Percentiles rank a stretch among this genome's conserved stretches.
Evolutionary conservation across 2,329 filamentous ascomycete species (phyloP).

Genomic region (Fusarium sp.): DNA sequence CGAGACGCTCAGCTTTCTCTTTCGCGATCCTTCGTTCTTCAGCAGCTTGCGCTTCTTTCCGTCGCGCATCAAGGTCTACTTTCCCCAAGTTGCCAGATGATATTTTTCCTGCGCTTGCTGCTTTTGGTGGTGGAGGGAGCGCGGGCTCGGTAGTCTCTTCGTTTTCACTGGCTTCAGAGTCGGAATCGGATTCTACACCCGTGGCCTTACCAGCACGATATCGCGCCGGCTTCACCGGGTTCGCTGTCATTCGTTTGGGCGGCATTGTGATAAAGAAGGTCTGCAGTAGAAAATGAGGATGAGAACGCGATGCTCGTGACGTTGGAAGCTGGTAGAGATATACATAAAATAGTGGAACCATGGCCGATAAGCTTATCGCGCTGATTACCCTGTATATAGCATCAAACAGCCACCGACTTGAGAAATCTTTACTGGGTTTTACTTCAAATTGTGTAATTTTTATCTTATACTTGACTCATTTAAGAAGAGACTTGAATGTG

Average conservation of each 20-base stretch:
- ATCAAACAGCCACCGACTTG: neutral
- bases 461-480: neutral
- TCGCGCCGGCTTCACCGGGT: slow-evolving; percentile 82
- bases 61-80: slow-evolving; percentile 63
- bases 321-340: slow-evolving; percentile 27
- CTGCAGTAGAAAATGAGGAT: slow-evolving; percentile 1
- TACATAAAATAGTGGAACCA: slow-evolving; percentile 36
- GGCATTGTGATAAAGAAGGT: slow-evolving; percentile 61
- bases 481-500: too few relatives aligned
- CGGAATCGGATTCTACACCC: slow-evolving; percentile 66
- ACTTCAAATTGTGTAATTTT: neutral
- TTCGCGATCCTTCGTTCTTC: slow-evolving; percentile 62
- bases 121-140: slow-evolving; percentile 68
- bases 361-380: slow-evolving; percentile 34
- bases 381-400: slow-evolving; percentile 30
- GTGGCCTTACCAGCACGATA: slow-evolving; percentile 86
- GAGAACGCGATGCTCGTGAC: slow-evolving; percentile 37
- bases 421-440: too few relatives aligned
- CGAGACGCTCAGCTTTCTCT: slow-evolving; percentile 62
- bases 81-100: slow-evolving; percentile 62
- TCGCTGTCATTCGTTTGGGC: slow-evolving; percentile 92
- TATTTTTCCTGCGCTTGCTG: slow-evolving; percentile 67
- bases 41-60: slow-evolving; percentile 59
- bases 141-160: slow-evolving; percentile 50
- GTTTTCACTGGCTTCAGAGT: slow-evolving; percentile 63